phyloP scores from a whole-genome alignment of 2,329 filamentous ascomycete species.

The Tolypocladium ovalisporum region DNA sequence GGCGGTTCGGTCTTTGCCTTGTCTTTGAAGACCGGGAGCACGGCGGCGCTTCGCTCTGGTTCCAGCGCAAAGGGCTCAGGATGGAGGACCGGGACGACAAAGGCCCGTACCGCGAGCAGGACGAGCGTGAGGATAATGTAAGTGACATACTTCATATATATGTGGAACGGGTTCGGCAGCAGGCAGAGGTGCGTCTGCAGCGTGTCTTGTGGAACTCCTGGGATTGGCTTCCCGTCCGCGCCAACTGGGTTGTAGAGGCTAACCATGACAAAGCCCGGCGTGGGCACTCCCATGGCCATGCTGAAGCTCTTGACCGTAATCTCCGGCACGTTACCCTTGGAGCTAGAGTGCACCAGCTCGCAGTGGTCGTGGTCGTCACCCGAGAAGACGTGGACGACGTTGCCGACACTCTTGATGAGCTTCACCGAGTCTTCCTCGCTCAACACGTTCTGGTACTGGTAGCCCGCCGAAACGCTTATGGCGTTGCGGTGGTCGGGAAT shows the following conservation, averaged over 20 bases:
- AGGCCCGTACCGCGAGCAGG: slow-evolving; percentile 39
- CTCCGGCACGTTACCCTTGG: slow-evolving; percentile 57
- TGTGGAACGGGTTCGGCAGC: slow-evolving; percentile 75
- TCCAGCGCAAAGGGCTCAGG: slow-evolving; percentile 44
- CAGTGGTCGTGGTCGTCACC: slow-evolving; percentile 99
- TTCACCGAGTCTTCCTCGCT: slow-evolving; percentile 63
- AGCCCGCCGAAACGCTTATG: slow-evolving; percentile 66
- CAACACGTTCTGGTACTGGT: slow-evolving; percentile 96
- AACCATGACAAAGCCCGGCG: slow-evolving; percentile 76
- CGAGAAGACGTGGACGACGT: slow-evolving; percentile 78
- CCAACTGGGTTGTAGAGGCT: slow-evolving; percentile 91
- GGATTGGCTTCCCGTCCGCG: slow-evolving; percentile 36
- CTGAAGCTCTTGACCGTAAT: slow-evolving; percentile 93
- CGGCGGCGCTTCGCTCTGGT: slow-evolving; percentile 16
- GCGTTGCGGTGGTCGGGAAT: slow-evolving; percentile 62
- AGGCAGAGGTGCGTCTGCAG: slow-evolving; percentile 86
- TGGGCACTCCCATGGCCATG: slow-evolving; percentile 91
- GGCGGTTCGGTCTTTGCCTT: slow-evolving; percentile 42
- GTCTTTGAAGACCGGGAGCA: slow-evolving; percentile 36
- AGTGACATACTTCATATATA: slow-evolving; percentile 68
- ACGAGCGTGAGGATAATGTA: slow-evolving; percentile 45
- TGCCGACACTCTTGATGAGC: slow-evolving; percentile 67
- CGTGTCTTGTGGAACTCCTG: slow-evolving; percentile 39
- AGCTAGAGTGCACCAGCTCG: slow-evolving; percentile 67
- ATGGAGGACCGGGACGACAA: slow-evolving; percentile 44